Evolutionary conservation across 768 basidiomycete species (phyloP), one percentile per base, ranked within the genome.

Genomic region (Boletellus ananiceps): DNA sequence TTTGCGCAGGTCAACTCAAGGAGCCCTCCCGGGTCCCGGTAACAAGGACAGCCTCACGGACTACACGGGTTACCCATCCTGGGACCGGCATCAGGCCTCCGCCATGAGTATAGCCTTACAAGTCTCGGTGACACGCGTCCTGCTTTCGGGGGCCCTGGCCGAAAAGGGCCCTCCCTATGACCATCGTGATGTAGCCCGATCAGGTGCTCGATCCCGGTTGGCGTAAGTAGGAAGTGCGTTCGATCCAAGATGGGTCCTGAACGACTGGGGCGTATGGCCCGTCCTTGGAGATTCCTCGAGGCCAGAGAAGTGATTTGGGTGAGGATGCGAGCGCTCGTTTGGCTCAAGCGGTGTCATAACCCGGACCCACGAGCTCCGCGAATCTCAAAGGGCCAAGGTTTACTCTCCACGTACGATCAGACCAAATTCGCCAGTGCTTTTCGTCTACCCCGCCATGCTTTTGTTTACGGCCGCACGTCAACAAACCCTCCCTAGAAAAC

Each of bases 231-330:
- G 74, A 74, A 63, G 64, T 46, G 46, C 52, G 51, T 64, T 59
- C 57, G 64, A 67, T 45, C 55, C 59, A 53, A 60, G 65, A 55
- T 64, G 69, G 61, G 61, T 61, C 64, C 64, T 67, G 57, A 35
- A 51, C 42, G 21, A 46, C 59, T 41, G 40, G 47, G 19, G 41
- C 32, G 37, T 23, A 47, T 52, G 38, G 38, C 47, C 62, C 69
- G 70, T 72, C 69, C 65, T 70, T 69, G 71, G 69, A 69, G 72
- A 69, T 66, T 72, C 69, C 72, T 76, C 70, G 71, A 75, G 65
- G 71, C 63, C 62, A 66, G 68, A 63, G 71, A 69, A 64, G 63
- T 57, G 51, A 45, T 48, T 51, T 62, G 54, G 48, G 51, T 63
- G 49, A 51, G 54, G 56, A 48, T 41, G 47, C 57, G 57, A 60